Evolutionary conservation across 2,329 filamentous ascomycete species (phyloP).

Genomic region (Colletotrichum kahawae): DNA sequence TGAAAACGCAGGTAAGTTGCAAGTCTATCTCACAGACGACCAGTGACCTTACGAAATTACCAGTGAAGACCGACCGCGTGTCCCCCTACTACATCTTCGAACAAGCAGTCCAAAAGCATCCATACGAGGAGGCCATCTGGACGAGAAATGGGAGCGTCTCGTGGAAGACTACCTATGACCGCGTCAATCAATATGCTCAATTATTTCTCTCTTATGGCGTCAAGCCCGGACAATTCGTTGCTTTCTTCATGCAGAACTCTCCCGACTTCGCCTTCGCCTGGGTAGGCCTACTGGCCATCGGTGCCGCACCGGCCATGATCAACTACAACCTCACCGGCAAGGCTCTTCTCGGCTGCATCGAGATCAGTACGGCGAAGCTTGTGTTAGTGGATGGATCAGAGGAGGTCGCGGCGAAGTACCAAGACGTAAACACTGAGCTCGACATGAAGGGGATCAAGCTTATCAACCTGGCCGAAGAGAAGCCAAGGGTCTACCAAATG

Average conservation of each 20-base stretch:
- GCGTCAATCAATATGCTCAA: constrained; percentile 64
- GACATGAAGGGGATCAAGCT: constrained; percentile 56
- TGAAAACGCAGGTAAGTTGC: constrained; percentile 32
- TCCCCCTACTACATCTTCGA: constrained; percentile 73
- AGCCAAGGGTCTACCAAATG: constrained; percentile 43
- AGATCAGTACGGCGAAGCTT: constrained; percentile 59
- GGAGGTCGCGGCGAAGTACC: constrained; percentile 60
- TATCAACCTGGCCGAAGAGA: constrained; percentile 46
- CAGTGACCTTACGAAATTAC: constrained; percentile 30
- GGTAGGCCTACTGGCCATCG: constrained; percentile 69
- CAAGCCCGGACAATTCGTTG: constrained; percentile 64
- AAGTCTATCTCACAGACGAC: fast-evolving
- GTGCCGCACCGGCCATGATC: constrained; percentile 72
- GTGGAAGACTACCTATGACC: constrained; percentile 59
- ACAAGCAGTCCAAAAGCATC: constrained; percentile 54
- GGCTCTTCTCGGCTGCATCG: constrained; percentile 69
- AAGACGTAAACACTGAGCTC: constrained; percentile 60
- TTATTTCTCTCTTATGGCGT: constrained; percentile 66
- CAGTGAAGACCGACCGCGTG: constrained; percentile 54
- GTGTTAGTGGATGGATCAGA: constrained; percentile 64
- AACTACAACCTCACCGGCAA: constrained; percentile 72
- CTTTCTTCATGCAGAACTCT: constrained; percentile 71
- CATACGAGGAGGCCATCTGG: constrained; percentile 68
- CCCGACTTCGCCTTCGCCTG: constrained; percentile 71
- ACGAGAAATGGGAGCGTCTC: constrained; percentile 66